Conservation (phyloP, 179 eudicot species). For the Actinidia chinensis region DNA sequence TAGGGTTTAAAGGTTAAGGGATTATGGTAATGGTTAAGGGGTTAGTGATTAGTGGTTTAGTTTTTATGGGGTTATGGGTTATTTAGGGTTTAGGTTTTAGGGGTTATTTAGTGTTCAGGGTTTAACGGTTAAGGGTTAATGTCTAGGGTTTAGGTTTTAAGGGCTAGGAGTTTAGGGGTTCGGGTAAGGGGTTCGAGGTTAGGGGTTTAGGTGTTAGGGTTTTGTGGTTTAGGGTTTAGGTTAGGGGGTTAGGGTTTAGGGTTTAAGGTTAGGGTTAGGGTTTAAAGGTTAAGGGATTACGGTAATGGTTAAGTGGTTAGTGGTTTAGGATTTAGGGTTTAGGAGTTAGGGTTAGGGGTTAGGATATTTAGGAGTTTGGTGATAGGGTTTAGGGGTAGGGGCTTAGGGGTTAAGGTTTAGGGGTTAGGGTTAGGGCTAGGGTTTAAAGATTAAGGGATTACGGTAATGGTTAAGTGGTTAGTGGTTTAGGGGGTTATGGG, state of each 20-base stretch:
- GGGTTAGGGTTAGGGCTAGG: conserved; percentile 20
- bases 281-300: no score
- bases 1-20: conserved; percentile 20
- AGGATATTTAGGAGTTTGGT: conserved; percentile 12
- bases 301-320: no score
- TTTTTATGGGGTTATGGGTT: no score
- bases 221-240: conserved; percentile 20
- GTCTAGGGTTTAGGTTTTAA: conserved; percentile 21
- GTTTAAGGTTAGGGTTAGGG: background rate
- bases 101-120: no score
- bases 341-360: no score
- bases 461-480: no score
- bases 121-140: conserved; percentile 17
- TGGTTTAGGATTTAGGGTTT: no score
- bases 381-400: conserved; percentile 14
- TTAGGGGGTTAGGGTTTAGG: conserved; percentile 22
- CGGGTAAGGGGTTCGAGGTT: no score
- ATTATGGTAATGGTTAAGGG: no score
- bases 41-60: conserved; percentile 17
- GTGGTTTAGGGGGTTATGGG: no score
- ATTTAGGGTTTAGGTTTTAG: conserved; percentile 17
- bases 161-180: conserved; percentile 21
- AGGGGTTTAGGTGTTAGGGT: no score
- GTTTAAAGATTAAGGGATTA: conserved; percentile 17
- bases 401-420: conserved; percentile 16